Evolutionary conservation across 495 filamentous ascomycete species (phyloP).

Genomic region (Gamarada debralockiae): DNA sequence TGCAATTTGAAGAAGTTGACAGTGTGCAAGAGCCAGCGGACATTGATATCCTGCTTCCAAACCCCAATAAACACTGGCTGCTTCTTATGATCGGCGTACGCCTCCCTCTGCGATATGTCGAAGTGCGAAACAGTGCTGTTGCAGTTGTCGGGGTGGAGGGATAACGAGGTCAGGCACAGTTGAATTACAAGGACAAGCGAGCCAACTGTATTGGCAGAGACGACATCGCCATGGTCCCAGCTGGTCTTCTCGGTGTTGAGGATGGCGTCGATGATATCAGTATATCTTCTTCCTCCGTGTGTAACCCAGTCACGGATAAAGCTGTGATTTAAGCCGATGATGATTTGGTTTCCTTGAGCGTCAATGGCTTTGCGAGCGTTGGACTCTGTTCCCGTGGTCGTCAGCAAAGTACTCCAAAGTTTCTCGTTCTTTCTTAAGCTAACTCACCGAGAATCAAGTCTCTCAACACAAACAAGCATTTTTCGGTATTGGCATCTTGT

Average conservation of each 20-base stretch:
- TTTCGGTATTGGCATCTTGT: neutral
- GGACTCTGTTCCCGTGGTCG: neutral
- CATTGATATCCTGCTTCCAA: constrained; percentile 13
- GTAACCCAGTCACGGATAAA: constrained; percentile 5
- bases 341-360: neutral
- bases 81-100: constrained; percentile 2
- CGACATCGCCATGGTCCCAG: neutral
- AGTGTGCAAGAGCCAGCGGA: constrained; percentile 13
- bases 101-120: constrained; percentile 16
- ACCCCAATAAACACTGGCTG: constrained; percentile 19
- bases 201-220: constrained; percentile 1
- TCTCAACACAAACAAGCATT: constrained; percentile 6
- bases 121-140: constrained; percentile 12
- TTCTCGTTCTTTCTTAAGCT: too few species aligned
- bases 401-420: neutral
- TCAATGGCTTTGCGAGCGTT: constrained; percentile 6
- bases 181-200: constrained; percentile 10
- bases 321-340: neutral
- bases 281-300: constrained; percentile 6
- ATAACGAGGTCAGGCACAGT: constrained; percentile 15
- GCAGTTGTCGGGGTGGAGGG: constrained; percentile 13
- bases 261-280: constrained; percentile 20
- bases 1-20: constrained; percentile 28
- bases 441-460: constrained; percentile 12
- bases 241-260: constrained; percentile 14